Evolutionary conservation across 306 rosid species (phyloP).

Genomic region (Acacia confusa): DNA sequence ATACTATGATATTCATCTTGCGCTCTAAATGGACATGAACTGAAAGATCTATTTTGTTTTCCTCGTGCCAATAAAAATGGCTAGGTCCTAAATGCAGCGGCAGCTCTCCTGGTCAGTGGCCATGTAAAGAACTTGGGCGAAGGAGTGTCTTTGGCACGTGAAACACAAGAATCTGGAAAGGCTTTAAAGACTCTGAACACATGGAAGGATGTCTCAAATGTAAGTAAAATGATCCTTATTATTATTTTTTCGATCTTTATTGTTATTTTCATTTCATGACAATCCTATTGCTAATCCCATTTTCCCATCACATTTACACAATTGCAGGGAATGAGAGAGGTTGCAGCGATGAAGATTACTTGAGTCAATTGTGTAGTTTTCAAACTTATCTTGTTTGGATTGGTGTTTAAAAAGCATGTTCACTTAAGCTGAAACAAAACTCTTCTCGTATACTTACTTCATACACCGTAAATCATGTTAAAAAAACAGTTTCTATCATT

Average conservation of each 20-base stretch:
- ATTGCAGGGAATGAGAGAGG: slow-evolving; percentile 51
- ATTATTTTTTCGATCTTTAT: not conserved
- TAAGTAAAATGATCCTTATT: slow-evolving; percentile 31
- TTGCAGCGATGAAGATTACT: slow-evolving; percentile 14
- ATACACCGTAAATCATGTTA: no score
- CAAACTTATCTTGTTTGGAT: no score
- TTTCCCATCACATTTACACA: slow-evolving; percentile 1
- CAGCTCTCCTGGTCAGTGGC: slow-evolving; percentile 75
- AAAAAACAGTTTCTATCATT: no score
- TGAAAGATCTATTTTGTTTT: slow-evolving; percentile 14
- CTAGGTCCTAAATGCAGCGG: slow-evolving; percentile 89
- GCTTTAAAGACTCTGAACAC: slow-evolving; percentile 66
- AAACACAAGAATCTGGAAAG: slow-evolving; percentile 78
- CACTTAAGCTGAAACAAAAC: no score
- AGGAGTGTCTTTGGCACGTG: slow-evolving; percentile 75
- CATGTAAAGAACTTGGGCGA: slow-evolving; percentile 62
- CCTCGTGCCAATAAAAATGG: slow-evolving; percentile 16
- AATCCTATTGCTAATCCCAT: not conserved
- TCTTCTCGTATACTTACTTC: no score
- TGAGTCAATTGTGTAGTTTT: slow-evolving; percentile 15
- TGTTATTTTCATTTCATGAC: slow-evolving; percentile 2
- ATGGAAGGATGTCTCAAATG: slow-evolving; percentile 71
- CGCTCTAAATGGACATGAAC: not conserved
- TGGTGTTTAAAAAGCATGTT: no score
- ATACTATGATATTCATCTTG: not conserved